A percentile compares a stretch with the other conserved stretches of the same genome.
phyloP scores from a whole-genome alignment of 2,329 filamentous ascomycete genomes.

The Neocucurbitaria cava region DNA sequence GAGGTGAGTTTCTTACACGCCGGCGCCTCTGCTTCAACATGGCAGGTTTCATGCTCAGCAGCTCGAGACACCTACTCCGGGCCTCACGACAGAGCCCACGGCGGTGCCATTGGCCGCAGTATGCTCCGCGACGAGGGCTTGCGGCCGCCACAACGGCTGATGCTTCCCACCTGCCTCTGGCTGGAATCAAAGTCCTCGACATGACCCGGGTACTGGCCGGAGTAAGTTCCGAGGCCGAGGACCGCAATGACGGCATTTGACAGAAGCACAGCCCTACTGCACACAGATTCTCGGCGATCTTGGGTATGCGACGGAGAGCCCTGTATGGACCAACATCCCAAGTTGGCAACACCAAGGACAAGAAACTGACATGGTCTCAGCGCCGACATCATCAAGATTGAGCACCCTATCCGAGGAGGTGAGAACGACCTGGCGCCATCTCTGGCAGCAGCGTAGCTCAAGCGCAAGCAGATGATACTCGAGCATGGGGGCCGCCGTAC shows the following conservation, averaged over 20 bases:
- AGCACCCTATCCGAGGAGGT: slow-evolving; percentile 72
- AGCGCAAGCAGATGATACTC: slow-evolving; percentile 75
- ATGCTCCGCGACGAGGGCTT: slow-evolving; percentile 40
- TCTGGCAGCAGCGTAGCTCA: background rate
- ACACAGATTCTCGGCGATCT: slow-evolving; percentile 96
- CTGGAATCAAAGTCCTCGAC: slow-evolving; percentile 88
- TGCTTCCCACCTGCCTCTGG: slow-evolving; percentile 69
- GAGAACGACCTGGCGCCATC: background rate
- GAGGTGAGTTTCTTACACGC: background rate
- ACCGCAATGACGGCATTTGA: slow-evolving; percentile 24
- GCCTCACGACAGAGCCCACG: slow-evolving; percentile 3
- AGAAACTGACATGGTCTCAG: slow-evolving; percentile 55
- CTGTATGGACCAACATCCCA: slow-evolving; percentile 44
- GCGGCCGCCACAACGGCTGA: slow-evolving; percentile 51
- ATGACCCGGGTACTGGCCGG: slow-evolving; percentile 97
- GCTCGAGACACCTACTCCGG: slow-evolving; percentile 21
- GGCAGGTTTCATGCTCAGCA: slow-evolving; percentile 16
- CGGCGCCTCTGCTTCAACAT: slow-evolving; percentile 14
- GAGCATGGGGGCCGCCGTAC: slow-evolving; percentile 96
- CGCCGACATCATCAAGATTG: slow-evolving; percentile 96
- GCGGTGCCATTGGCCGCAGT: slow-evolving; percentile 16
- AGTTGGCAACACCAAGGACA: slow-evolving; percentile 27
- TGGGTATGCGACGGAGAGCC: slow-evolving; percentile 68
- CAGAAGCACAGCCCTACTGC: slow-evolving; percentile 77
- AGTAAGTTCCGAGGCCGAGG: slow-evolving; percentile 61